Conservation (phyloP, 2,329 filamentous ascomycete genomes). For the Ambrosiella xylebori region DNA sequence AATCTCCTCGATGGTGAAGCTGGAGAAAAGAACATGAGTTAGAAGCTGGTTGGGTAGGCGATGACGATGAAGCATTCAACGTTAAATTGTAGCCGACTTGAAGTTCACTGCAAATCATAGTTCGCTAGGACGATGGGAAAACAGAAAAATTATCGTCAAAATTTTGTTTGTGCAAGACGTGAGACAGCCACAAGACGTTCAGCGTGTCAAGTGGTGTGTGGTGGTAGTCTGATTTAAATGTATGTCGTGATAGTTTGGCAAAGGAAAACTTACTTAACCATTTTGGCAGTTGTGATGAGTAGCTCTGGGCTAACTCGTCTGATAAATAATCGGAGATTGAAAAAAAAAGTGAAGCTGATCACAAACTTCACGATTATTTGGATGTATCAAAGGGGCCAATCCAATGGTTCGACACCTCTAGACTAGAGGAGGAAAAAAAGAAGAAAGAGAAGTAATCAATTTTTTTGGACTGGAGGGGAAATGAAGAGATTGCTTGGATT, state of each 20-base stretch:
- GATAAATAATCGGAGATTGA: slow-evolving; percentile 18
- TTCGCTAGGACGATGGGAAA: no score
- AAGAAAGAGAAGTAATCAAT: slow-evolving; percentile 9
- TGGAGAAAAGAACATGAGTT: slow-evolving; percentile 32
- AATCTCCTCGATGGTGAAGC: slow-evolving; percentile 97
- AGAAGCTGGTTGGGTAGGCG: slow-evolving; percentile 17
- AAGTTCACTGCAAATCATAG: neutral
- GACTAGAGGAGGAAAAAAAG: slow-evolving; percentile 5
- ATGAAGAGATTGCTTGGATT: slow-evolving; percentile 7
- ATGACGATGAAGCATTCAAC: neutral
- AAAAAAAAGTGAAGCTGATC: slow-evolving; percentile 29
- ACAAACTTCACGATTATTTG: slow-evolving; percentile 15
- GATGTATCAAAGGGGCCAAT: slow-evolving; percentile 11
- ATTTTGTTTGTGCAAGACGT: no score
- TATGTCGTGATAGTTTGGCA: neutral
- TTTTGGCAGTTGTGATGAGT: slow-evolving; percentile 65
- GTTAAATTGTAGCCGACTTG: neutral
- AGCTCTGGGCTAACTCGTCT: slow-evolving; percentile 10
- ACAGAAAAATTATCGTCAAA: no score
- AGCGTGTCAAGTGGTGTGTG: neutral
- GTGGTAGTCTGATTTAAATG: neutral
- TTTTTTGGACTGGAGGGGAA: slow-evolving; percentile 6
- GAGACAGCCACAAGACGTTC: neutral
- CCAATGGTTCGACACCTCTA: slow-evolving; percentile 12
- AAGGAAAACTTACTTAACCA: slow-evolving; percentile 82